phyloP scores from a whole-genome alignment of 768 basidiomycete genomes.

The Paxillus rubicundulus region DNA sequence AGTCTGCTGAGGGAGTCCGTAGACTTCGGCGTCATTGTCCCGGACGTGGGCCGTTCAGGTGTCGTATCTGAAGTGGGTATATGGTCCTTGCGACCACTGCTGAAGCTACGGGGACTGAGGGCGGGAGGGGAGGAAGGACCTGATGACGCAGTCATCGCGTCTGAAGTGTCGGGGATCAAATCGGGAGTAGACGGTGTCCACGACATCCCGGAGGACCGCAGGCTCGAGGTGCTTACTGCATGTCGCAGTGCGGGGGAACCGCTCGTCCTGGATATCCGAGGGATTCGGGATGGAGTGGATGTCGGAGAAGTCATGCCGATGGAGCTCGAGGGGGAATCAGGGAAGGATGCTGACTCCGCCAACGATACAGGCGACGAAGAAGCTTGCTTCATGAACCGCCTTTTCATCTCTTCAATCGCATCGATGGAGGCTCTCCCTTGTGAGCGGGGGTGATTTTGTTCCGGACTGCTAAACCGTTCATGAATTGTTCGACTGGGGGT shows the following conservation, averaged over 20 bases:
- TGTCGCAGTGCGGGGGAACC: constrained; percentile 29
- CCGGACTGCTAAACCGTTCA: constrained; percentile 11
- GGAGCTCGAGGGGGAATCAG: constrained; percentile 13
- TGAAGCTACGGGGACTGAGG: constrained; percentile 31
- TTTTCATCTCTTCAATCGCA: constrained; percentile 64
- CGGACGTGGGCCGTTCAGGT: constrained; percentile 14
- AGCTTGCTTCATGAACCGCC: constrained; percentile 43
- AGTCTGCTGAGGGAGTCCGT: constrained; percentile 24
- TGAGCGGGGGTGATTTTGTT: constrained; percentile 8
- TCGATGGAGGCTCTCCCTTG: constrained; percentile 39
- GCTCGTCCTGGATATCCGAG: constrained; percentile 21
- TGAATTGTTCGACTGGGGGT: constrained; percentile 8
- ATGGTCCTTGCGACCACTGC: constrained; percentile 6
- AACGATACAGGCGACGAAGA: constrained; percentile 24
- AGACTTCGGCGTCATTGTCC: constrained; percentile 29
- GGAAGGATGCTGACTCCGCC: constrained; percentile 15
- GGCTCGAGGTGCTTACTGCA: constrained; percentile 27
- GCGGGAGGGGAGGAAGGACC: constrained; percentile 52
- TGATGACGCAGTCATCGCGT: constrained; percentile 53
- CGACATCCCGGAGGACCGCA: constrained; percentile 26
- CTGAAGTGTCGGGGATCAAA: constrained; percentile 58
- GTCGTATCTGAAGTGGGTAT: constrained; percentile 4
- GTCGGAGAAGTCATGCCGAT: constrained; percentile 4
- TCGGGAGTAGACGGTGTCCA: constrained; percentile 55
- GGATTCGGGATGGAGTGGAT: constrained; percentile 27